Evolutionary conservation across 805 yeast species (phyloP).

Genomic region (Clavispora santaluciae): DNA sequence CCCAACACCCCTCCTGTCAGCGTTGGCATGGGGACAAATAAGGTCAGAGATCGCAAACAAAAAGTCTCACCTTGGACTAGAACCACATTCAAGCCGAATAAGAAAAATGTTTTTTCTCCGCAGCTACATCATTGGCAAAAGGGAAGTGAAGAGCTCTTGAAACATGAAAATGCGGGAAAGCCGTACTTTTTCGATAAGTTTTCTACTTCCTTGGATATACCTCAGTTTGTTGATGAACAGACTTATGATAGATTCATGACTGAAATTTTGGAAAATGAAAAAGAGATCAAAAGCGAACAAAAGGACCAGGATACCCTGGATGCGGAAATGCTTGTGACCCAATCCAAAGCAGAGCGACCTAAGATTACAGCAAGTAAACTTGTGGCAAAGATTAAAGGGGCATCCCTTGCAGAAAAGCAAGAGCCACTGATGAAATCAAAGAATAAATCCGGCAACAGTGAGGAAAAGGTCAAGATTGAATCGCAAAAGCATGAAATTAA

Average conservation of each 20-base stretch:
- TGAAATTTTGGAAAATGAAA: constrained; percentile 29
- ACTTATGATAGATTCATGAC: constrained; percentile 53
- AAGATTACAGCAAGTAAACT: constrained; percentile 1
- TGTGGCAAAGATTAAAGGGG: constrained; percentile 1
- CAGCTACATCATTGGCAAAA: constrained; percentile 80
- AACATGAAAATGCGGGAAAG: constrained; percentile 25
- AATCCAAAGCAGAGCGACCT: neutral
- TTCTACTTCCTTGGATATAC: constrained; percentile 64
- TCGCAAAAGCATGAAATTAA: neutral
- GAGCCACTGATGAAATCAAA: neutral
- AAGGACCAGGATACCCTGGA: constrained; percentile 8
- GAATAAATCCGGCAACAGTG: neutral
- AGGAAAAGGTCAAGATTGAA: neutral
- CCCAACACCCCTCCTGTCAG: constrained; percentile 84
- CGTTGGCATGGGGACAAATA: constrained; percentile 23
- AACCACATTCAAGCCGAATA: constrained; percentile 52
- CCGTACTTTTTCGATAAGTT: constrained; percentile 73
- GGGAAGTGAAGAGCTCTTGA: constrained; percentile 51
- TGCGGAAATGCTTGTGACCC: constrained; percentile 1
- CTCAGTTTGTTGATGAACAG: constrained; percentile 55
- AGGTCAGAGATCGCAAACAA: constrained; percentile 59
- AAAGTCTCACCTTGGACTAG: constrained; percentile 83
- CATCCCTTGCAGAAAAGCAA: constrained; percentile 2
- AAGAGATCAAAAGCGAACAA: constrained; percentile 1
- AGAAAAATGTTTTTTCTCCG: constrained; percentile 41